Evolutionary conservation across 345 rosid genomes (phyloP).

Genomic region (Eucalyptus marginata): DNA sequence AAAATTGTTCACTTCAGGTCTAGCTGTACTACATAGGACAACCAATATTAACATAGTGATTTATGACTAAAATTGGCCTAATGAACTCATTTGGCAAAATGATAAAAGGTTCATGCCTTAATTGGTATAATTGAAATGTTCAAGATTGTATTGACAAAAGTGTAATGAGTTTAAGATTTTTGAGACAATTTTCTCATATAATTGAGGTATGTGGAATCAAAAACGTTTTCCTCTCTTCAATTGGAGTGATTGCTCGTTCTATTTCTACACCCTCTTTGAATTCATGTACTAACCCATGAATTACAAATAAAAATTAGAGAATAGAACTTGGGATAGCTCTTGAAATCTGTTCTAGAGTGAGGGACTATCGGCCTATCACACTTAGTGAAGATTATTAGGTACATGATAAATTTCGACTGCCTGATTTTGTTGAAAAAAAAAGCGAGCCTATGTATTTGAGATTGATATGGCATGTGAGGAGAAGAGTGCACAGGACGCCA

Average conservation of each 20-base stretch:
- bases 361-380: not conserved
- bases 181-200: not conserved
- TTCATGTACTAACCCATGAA: not conserved
- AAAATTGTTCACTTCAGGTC: no score
- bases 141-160: no score
- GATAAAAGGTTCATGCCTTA: no score
- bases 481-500: not conserved
- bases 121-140: not conserved
- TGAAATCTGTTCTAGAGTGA: not conserved
- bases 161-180: not conserved
- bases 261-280: not conserved
- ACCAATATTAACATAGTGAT: no score
- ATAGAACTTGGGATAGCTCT: not conserved
- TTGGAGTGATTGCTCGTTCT: fast-evolving
- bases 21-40: fast-evolving
- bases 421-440: not conserved
- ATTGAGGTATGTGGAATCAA: not conserved
- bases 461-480: not conserved
- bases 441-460: not conserved
- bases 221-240: not conserved
- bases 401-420: not conserved
- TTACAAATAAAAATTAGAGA: not conserved
- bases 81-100: not conserved
- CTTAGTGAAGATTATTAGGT: not conserved
- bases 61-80: not conserved